A percentile compares a stretch with the other conserved stretches of the same genome.
phyloP scores from a whole-genome alignment of 164 flowering plant species.

The Piper longum region DNA sequence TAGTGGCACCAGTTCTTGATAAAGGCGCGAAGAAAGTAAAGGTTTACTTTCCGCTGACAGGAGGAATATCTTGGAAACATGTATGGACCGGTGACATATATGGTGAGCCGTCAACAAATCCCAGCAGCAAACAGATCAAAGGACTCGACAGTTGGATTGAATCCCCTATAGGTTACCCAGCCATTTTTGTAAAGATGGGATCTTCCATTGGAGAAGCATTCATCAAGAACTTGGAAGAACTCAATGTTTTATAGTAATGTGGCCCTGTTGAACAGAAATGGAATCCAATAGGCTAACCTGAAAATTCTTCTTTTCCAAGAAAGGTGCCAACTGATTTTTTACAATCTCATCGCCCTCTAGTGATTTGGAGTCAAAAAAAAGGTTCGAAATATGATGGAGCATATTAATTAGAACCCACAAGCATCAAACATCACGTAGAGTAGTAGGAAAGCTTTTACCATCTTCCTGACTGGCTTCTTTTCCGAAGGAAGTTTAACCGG shows the following conservation, averaged over 20 bases:
- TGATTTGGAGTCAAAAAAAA: too few relatives aligned
- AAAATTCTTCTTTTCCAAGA: background rate
- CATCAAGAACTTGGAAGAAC: conserved; percentile 34
- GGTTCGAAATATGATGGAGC: too few relatives aligned
- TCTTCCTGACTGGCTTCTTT: too few relatives aligned
- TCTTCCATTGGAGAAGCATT: conserved; percentile 52
- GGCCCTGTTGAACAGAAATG: too few relatives aligned
- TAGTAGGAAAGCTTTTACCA: too few relatives aligned
- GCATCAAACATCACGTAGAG: too few relatives aligned
- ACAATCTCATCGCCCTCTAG: too few relatives aligned
- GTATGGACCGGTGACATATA: conserved; percentile 55
- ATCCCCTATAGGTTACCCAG: conserved; percentile 66
- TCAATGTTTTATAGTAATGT: conserved; percentile 4
- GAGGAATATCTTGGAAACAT: conserved; percentile 48
- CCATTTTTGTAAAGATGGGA: conserved; percentile 54
- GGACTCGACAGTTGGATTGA: conserved; percentile 46
- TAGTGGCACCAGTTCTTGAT: conserved; percentile 71
- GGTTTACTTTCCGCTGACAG: conserved; percentile 55
- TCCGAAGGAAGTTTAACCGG: too few relatives aligned
- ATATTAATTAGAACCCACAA: too few relatives aligned
- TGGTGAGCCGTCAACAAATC: background rate
- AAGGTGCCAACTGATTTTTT: background rate
- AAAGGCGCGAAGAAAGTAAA: conserved; percentile 49
- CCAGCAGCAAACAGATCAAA: conserved; percentile 4
- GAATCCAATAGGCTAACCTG: background rate